Evolutionary conservation across 495 filamentous ascomycete genomes (phyloP), one percentile per base, ranked within the genome.

Genomic region (Penicillium robsamsonii): DNA sequence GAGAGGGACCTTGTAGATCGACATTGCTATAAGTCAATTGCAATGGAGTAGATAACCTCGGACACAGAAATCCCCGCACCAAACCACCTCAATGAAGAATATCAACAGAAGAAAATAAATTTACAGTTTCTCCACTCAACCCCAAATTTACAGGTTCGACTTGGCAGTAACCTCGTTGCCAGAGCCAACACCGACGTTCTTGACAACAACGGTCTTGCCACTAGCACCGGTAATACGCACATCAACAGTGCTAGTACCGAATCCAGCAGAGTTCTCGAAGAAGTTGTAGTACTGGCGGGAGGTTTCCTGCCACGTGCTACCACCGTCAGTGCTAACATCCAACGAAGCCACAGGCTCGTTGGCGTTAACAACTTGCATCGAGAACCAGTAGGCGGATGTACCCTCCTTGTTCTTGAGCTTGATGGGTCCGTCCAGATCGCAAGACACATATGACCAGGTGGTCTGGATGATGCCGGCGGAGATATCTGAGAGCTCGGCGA

Each of bases 331-430:
- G 51, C 76, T 80, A 50, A 84, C 80, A 58, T 86, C 81, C 15
- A 86, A 67, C 29, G 64, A 66, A n/a, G 67, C 51, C 7, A 84
- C 76, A 1, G 74, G 68, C 46, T 78, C 76, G 54, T 81, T 83
- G 60, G 79, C 71, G 58, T 85, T 85, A 48, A 81, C 69, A 9
- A 83, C 79, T 64, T 84, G 82, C 77, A 85, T 81, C 29, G 73
- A 71, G 71, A 84, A 85, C 79, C 76, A 79, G 63, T 76, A 78
- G 31, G 65, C 60, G 6, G 78, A 80, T 12, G 79, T 76, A 8
- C 82, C 83, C 24, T 73, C 68, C 69, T 86, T 85, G 72, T 81
- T 83, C 62, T 78, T 76, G 37, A 86, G 72, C 51, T 69, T 55
- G 11, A 83, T 61, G n/a, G 79, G 79, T 8, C 75, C 71, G 55